Evolutionary conservation across 2,329 filamentous ascomycete genomes (phyloP).

Genomic region (Aspergillus ruber): DNA sequence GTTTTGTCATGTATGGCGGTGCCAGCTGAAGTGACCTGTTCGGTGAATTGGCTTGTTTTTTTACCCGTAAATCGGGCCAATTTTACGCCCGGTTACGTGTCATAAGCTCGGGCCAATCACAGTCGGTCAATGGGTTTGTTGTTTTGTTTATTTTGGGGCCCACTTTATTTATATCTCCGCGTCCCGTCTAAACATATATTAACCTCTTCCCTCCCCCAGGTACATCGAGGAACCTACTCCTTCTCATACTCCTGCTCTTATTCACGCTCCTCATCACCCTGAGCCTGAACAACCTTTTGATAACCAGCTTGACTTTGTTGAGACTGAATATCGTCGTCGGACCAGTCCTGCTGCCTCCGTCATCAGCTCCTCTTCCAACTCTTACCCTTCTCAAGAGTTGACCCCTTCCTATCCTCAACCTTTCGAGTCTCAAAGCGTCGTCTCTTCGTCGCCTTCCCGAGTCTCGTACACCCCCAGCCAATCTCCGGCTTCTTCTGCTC

Average conservation of each 20-base stretch:
- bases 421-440: slow-evolving; percentile 34
- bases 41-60: too few relatives aligned
- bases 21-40: too few relatives aligned
- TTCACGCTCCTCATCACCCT: not conserved
- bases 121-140: too few relatives aligned
- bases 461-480: slow-evolving; percentile 4
- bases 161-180: too few relatives aligned
- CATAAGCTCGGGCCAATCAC: too few relatives aligned
- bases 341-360: slow-evolving; percentile 48
- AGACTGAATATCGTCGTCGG: slow-evolving; percentile 61
- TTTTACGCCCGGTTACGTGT: too few relatives aligned
- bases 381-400: slow-evolving; percentile 12
- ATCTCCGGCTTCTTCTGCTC: slow-evolving; percentile 27
- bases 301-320: slow-evolving; percentile 47
- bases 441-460: slow-evolving; percentile 18
- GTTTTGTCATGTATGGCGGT: too few relatives aligned
- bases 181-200: too few relatives aligned
- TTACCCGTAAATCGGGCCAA: too few relatives aligned
- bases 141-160: too few relatives aligned
- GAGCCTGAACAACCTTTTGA: slow-evolving; percentile 34
- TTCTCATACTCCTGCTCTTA: not conserved
- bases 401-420: slow-evolving; percentile 17
- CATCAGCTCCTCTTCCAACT: slow-evolving; percentile 33
- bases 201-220: too few relatives aligned
- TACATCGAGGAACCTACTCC: too few relatives aligned